A percentile compares a stretch with the other conserved stretches of the same genome.
Evolutionary conservation across 495 filamentous ascomycete species (phyloP).

Genomic region (Neurospora sp.): DNA sequence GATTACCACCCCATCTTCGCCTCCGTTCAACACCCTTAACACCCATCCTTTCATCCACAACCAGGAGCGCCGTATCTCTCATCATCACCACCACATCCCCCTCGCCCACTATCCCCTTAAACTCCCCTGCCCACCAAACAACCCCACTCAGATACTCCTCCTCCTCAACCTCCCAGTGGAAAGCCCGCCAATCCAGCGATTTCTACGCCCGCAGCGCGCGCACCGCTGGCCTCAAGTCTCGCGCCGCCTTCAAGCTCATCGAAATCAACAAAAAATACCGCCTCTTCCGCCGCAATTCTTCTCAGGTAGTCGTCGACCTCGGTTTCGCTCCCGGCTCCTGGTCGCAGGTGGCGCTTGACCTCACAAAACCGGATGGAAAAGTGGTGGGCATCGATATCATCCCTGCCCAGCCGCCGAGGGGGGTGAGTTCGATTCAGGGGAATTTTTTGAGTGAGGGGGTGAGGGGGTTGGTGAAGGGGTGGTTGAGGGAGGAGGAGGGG

Average conservation of each 20-base stretch:
- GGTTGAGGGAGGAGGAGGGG: slow-evolving; percentile 54
- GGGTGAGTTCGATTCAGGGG: slow-evolving; percentile 86
- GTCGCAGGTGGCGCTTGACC: slow-evolving; percentile 89
- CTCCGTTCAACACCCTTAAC: not conserved
- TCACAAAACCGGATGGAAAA: slow-evolving; percentile 62
- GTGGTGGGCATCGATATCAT: slow-evolving; percentile 90
- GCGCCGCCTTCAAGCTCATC: slow-evolving; percentile 86
- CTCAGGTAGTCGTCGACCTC: slow-evolving; percentile 83
- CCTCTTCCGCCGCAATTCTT: slow-evolving; percentile 51
- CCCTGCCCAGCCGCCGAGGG: slow-evolving; percentile 77
- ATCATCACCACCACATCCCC: not conserved
- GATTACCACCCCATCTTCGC: not conserved
- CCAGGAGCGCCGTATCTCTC: not conserved
- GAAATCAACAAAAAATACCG: slow-evolving; percentile 76
- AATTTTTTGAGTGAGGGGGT: slow-evolving; percentile 69
- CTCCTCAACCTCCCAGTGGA: slow-evolving; percentile 74
- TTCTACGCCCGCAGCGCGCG: slow-evolving; percentile 58
- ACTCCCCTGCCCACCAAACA: slow-evolving; percentile 11
- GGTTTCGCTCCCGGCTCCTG: slow-evolving; percentile 91
- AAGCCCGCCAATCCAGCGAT: slow-evolving; percentile 64
- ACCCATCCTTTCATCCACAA: not conserved
- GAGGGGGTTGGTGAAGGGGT: slow-evolving; percentile 62
- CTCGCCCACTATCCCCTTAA: slow-evolving; percentile 10
- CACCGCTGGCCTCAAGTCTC: slow-evolving; percentile 68
- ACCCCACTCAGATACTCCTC: slow-evolving; percentile 11